A percentile compares a stretch with the other conserved stretches of the same genome.
phyloP scores from a whole-genome alignment of 202 grass and related monocot genomes.

The Saccharum hybrid region DNA sequence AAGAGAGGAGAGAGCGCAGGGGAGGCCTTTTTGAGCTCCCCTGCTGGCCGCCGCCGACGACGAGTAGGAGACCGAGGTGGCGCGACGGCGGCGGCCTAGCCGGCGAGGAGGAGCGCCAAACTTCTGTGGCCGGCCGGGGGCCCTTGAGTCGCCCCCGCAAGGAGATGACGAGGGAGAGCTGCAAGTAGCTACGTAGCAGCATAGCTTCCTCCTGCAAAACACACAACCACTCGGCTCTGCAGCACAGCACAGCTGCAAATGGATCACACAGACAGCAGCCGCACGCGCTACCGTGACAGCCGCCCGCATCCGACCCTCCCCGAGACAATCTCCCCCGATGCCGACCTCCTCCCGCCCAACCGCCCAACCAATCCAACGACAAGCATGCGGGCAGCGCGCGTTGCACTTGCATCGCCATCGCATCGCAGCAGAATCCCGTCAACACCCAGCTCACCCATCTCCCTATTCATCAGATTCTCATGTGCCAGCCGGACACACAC shows the following conservation, averaged over 20 bases:
- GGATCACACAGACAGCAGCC: no score
- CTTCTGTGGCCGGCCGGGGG: no score
- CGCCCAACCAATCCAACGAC: background rate
- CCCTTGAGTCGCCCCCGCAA: no score
- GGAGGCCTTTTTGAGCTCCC: no score
- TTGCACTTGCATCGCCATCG: background rate
- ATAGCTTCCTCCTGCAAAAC: background rate
- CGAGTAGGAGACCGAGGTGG: no score
- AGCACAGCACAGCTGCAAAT: no score
- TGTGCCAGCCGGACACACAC: constrained; percentile 23
- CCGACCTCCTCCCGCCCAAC: constrained; percentile 35
- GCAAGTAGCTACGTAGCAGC: no score
- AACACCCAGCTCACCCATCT: constrained; percentile 25
- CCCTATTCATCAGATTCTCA: constrained; percentile 7
- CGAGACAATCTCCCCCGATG: constrained; percentile 42
- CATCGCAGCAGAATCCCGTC: constrained; percentile 32
- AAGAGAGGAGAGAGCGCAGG: no score
- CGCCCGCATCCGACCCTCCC: constrained; percentile 38
- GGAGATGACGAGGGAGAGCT: no score
- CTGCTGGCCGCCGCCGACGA: no score
- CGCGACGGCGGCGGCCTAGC: no score
- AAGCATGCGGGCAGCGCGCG: background rate
- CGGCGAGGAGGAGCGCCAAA: no score
- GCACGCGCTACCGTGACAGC: background rate
- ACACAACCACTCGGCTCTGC: background rate